These are phyloP conservation scores for Parasarocladium wereldwijsianum DNA, from an alignment of 2,329 filamentous ascomycete genomes.

Conservation along the genomic window DNA sequence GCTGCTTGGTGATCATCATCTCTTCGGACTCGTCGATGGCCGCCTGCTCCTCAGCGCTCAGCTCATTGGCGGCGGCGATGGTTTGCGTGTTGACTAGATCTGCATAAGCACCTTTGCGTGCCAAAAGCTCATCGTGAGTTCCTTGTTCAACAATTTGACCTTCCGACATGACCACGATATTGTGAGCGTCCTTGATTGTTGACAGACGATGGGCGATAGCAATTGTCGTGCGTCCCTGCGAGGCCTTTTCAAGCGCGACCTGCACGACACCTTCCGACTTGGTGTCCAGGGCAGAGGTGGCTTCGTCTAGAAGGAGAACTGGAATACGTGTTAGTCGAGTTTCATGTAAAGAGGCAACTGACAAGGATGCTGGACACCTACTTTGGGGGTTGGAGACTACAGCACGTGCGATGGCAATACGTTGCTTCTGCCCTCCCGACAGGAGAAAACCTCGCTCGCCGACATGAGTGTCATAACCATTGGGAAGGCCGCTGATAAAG, in stretches of 20 bases:
- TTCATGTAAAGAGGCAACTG: not conserved
- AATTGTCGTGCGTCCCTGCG: slow-evolving; percentile 81
- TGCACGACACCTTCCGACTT: slow-evolving; percentile 92
- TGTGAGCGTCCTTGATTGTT: slow-evolving; percentile 86
- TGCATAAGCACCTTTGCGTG: slow-evolving; percentile 55
- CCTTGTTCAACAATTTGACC: slow-evolving; percentile 89
- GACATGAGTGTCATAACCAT: slow-evolving; percentile 89
- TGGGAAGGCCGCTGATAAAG: slow-evolving; percentile 68
- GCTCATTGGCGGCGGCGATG: slow-evolving; percentile 48
- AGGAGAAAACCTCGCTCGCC: slow-evolving; percentile 86
- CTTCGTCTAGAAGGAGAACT: slow-evolving; percentile 84
- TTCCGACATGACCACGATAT: slow-evolving; percentile 83
- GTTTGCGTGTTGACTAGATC: slow-evolving; percentile 80
- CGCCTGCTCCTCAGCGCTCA: slow-evolving; percentile 35
- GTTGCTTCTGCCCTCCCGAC: slow-evolving; percentile 91
- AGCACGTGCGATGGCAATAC: slow-evolving; percentile 85
- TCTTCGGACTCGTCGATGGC: slow-evolving; percentile 34
- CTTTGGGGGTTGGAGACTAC: slow-evolving; percentile 81
- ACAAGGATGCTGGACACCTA: slow-evolving; percentile 14
- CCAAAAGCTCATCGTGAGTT: slow-evolving; percentile 66
- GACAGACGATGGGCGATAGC: slow-evolving; percentile 91
- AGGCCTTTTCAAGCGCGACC: slow-evolving; percentile 74
- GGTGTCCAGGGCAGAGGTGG: slow-evolving; percentile 85
- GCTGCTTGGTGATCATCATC: slow-evolving; percentile 28
- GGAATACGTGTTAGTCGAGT: slow-evolving; percentile 1